Percentiles rank a stretch among this genome's conserved stretches.
Evolutionary conservation across 306 rosid species (phyloP).

Genomic region (Rosa lucieae): DNA sequence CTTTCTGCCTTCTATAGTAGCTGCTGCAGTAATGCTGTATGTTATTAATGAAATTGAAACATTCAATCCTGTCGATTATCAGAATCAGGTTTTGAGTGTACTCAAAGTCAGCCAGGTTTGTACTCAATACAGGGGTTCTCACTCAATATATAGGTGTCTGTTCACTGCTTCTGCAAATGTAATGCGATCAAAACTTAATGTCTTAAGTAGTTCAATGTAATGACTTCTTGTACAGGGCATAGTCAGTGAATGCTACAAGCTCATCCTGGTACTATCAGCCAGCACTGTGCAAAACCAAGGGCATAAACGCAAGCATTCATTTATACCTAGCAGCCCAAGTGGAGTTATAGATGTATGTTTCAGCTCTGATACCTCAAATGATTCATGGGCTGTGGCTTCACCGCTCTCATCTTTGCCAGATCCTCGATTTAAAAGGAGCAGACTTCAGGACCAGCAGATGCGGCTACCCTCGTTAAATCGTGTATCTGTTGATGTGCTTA

Average conservation of each 20-base stretch:
- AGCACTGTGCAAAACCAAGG: slow-evolving; percentile 33
- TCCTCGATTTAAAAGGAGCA: slow-evolving; percentile 54
- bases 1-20: slow-evolving; percentile 73
- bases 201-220: slow-evolving; percentile 12
- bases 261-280: slow-evolving; percentile 43
- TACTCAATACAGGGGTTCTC: slow-evolving; percentile 22
- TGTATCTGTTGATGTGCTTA: slow-evolving; percentile 48
- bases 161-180: slow-evolving; percentile 11
- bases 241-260: slow-evolving; percentile 64
- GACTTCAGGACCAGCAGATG: slow-evolving; percentile 67
- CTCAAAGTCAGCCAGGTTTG: slow-evolving; percentile 76
- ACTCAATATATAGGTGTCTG: background rate
- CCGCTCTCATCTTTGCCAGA: slow-evolving; percentile 43
- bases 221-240: slow-evolving; percentile 50
- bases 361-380: slow-evolving; percentile 64
- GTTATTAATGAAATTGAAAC: slow-evolving; percentile 72
- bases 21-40: slow-evolving; percentile 82
- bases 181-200: slow-evolving; percentile 18
- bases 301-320: slow-evolving; percentile 48
- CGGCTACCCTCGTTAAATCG: slow-evolving; percentile 48
- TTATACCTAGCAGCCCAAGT: slow-evolving; percentile 55
- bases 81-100: slow-evolving; percentile 60
- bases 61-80: slow-evolving; percentile 54
- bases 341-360: slow-evolving; percentile 62
- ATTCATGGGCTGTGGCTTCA: slow-evolving; percentile 56